Percentiles rank a stretch among this genome's conserved stretches.
Evolutionary conservation across 2,329 filamentous ascomycete genomes (phyloP).

Genomic region (Orbilia quercus): DNA sequence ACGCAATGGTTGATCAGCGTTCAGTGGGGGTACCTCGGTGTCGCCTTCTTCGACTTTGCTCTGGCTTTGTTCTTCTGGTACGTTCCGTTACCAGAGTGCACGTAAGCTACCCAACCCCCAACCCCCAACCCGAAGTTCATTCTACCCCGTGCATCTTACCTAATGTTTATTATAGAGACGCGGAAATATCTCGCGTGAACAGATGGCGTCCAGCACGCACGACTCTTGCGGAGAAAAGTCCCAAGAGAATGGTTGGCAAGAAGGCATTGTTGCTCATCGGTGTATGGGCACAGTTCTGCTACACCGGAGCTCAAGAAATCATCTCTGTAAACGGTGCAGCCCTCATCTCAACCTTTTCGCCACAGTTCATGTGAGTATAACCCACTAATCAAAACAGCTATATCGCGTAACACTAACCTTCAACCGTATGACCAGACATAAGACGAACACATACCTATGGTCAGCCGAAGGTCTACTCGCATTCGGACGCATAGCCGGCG

Average conservation of each 20-base stretch:
- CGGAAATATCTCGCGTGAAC: constrained; percentile 43
- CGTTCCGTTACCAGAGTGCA: constrained; percentile 67
- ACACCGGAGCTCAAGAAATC: constrained; percentile 76
- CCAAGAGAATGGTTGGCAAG: constrained; percentile 66
- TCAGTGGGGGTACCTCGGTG: constrained; percentile 83
- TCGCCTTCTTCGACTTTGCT: constrained; percentile 76
- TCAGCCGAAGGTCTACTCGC: constrained; percentile 80
- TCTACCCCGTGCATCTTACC: constrained; percentile 64
- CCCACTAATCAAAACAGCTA: constrained; percentile 16
- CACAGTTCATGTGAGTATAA: constrained; percentile 62
- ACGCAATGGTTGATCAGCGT: constrained; percentile 73
- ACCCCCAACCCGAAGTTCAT: no score
- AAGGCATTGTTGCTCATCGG: constrained; percentile 82
- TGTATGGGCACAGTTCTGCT: constrained; percentile 80
- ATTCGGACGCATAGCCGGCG: constrained; percentile 76
- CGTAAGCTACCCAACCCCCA: constrained; percentile 71
- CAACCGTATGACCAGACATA: constrained; percentile 58
- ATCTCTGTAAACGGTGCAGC: constrained; percentile 62
- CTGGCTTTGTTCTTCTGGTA: constrained; percentile 77
- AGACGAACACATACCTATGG: constrained; percentile 71
- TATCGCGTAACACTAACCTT: constrained; percentile 57
- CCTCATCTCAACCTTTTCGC: constrained; percentile 70
- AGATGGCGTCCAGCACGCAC: constrained; percentile 31
- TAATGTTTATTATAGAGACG: constrained; percentile 31
- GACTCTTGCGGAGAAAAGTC: constrained; percentile 29